These are phyloP conservation scores for Purshia tridentata DNA, from an alignment of 306 rosid species.

Conservation along the genomic window DNA sequence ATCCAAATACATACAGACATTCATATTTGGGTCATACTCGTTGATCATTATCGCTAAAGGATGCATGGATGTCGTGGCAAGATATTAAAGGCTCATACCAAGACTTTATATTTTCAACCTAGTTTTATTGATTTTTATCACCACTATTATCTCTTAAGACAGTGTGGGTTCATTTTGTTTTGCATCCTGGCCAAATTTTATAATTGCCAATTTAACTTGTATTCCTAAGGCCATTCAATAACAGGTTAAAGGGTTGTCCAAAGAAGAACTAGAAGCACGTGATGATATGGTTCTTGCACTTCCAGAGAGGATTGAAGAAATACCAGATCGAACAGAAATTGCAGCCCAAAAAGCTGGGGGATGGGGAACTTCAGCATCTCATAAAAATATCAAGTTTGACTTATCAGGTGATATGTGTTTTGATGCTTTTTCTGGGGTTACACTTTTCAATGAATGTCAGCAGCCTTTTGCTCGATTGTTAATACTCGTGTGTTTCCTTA, in stretches of 20 bases:
- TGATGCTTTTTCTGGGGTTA: background rate
- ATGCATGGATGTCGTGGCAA: background rate
- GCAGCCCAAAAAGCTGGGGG: slow-evolving; percentile 48
- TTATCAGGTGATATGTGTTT: slow-evolving; percentile 45
- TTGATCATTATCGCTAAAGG: background rate
- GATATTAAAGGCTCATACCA: background rate
- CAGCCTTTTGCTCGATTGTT: slow-evolving; percentile 12
- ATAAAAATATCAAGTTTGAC: slow-evolving; percentile 60
- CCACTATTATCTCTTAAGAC: background rate
- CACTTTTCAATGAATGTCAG: slow-evolving; percentile 2
- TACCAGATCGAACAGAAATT: slow-evolving; percentile 62
- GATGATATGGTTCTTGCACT: slow-evolving; percentile 58
- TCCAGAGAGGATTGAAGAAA: slow-evolving; percentile 76
- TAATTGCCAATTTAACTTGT: slow-evolving; percentile 7
- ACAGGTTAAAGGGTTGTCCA: slow-evolving; percentile 79
- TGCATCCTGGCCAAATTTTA: slow-evolving; percentile 7
- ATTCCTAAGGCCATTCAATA: slow-evolving; percentile 13
- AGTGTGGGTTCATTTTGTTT: background rate
- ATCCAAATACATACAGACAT: background rate
- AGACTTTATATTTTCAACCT: background rate
- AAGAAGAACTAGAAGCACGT: slow-evolving; percentile 60
- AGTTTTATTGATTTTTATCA: background rate
- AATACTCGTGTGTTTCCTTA: slow-evolving; percentile 13
- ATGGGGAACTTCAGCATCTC: slow-evolving; percentile 42
- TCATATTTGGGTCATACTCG: background rate